phyloP scores from a whole-genome alignment of 179 eudicot species.

The Dionaea muscipula region DNA sequence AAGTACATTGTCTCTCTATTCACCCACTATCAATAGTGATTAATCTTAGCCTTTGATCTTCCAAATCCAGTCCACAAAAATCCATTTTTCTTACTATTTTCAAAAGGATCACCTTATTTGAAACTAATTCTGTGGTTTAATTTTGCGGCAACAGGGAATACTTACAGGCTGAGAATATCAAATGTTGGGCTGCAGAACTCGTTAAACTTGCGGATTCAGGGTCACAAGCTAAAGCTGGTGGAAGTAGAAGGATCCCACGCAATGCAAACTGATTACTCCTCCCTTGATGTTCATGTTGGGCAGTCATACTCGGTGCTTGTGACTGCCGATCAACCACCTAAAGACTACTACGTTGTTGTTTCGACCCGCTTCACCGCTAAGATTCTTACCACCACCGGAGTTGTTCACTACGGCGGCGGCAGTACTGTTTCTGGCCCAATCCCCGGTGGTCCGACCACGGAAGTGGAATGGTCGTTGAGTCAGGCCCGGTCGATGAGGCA shows the following conservation, averaged over 20 bases:
- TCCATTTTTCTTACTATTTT: too few species aligned
- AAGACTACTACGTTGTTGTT: slow-evolving; percentile 73
- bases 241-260: slow-evolving; percentile 98
- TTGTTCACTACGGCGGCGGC: slow-evolving; percentile 24
- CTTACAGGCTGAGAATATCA: slow-evolving; percentile 79
- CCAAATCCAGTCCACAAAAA: too few species aligned
- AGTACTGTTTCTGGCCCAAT: slow-evolving; percentile 5
- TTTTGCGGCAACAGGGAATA: slow-evolving; percentile 46
- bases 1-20: too few species aligned
- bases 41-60: too few species aligned
- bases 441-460: slow-evolving; percentile 8
- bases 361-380: slow-evolving; percentile 66
- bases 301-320: slow-evolving; percentile 82
- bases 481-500: slow-evolving; percentile 28
- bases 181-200: slow-evolving; percentile 80
- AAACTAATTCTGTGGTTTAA: not conserved
- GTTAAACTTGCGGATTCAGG: slow-evolving; percentile 81
- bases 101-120: too few species aligned
- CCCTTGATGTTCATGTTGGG: slow-evolving; percentile 77
- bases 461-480: slow-evolving; percentile 10
- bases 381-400: slow-evolving; percentile 41
- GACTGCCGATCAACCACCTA: slow-evolving; percentile 67
- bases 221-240: slow-evolving; percentile 61
- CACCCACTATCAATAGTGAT: too few species aligned
- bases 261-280: slow-evolving; percentile 59